Evolutionary conservation across 345 rosid genomes (phyloP).

Genomic region (Syzygium aqueum): DNA sequence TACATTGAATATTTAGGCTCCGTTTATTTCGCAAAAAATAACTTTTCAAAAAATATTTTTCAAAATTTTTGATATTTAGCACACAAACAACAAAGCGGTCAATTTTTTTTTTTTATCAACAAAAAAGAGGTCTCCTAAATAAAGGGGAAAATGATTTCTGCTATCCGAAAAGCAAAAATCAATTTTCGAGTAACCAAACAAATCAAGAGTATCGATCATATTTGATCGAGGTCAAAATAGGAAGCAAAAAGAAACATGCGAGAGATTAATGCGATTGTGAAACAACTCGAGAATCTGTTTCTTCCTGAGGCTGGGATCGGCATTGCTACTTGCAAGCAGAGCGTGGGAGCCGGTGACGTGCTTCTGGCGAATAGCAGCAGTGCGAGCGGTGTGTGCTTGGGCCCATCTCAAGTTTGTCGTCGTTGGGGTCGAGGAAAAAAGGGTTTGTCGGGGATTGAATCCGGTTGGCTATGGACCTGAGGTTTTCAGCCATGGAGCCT

Average conservation of each 20-base stretch:
- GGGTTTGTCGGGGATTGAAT: slow-evolving; percentile 74
- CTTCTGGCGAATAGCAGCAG: slow-evolving; percentile 76
- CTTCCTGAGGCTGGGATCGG: slow-evolving; percentile 54
- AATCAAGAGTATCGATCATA: neutral
- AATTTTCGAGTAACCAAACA: neutral
- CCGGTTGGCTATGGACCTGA: slow-evolving; percentile 43
- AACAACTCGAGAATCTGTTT: slow-evolving; percentile 78
- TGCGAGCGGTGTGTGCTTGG: slow-evolving; percentile 79
- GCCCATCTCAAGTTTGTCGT: slow-evolving; percentile 75
- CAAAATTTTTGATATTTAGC: too few relatives aligned
- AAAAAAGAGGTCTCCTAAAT: too few relatives aligned
- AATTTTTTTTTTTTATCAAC: too few relatives aligned
- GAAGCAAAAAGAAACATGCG: slow-evolving; percentile 16
- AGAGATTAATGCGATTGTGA: slow-evolving; percentile 84
- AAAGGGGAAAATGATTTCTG: too few relatives aligned
- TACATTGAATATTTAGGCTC: too few relatives aligned
- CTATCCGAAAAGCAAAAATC: too few relatives aligned
- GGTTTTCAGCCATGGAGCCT: slow-evolving; percentile 39
- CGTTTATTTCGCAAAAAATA: too few relatives aligned
- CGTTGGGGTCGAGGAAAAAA: slow-evolving; percentile 72
- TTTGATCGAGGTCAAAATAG: neutral
- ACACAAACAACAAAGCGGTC: too few relatives aligned
- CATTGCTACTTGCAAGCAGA: neutral
- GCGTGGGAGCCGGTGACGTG: slow-evolving; percentile 15
- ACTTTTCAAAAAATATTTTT: too few relatives aligned